These are phyloP conservation scores for Nannochloropsis salina DNA, from an alignment of 108 stramenopile species.

Conservation along the genomic window DNA sequence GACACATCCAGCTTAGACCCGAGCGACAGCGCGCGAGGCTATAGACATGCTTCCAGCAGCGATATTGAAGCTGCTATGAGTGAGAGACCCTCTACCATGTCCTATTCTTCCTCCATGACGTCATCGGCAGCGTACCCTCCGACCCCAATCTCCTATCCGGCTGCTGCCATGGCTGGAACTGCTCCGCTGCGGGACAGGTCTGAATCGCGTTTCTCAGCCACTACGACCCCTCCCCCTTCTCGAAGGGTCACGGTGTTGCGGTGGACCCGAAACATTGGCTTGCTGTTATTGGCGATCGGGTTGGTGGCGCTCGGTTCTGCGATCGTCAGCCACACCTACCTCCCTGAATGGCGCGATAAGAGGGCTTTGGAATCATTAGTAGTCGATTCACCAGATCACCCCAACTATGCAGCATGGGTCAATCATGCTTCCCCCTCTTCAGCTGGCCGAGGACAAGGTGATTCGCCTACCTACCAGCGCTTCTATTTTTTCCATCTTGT, in stretches of 20 bases:
- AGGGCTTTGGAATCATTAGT: neutral
- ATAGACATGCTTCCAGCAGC: neutral
- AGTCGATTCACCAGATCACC: neutral
- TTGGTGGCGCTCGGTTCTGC: neutral
- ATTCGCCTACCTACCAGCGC: neutral
- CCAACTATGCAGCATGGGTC: neutral
- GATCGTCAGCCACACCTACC: slow-evolving; percentile 9
- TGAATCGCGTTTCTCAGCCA: neutral
- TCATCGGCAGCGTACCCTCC: neutral
- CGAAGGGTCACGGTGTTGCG: neutral
- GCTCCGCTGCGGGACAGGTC: neutral
- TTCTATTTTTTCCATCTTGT: slow-evolving; percentile 6
- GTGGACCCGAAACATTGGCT: neutral
- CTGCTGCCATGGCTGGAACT: neutral
- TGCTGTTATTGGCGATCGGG: neutral
- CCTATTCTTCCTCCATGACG: slow-evolving; percentile 1
- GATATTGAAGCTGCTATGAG: neutral
- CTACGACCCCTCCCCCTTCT: neutral
- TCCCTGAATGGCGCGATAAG: neutral
- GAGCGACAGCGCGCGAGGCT: neutral
- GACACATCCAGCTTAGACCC: neutral
- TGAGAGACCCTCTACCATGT: neutral
- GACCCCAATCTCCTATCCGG: neutral
- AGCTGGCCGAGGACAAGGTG: neutral
- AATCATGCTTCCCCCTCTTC: neutral